phyloP scores from a whole-genome alignment of 2,329 filamentous ascomycete species.

The Alternaria hordeiaustralica region DNA sequence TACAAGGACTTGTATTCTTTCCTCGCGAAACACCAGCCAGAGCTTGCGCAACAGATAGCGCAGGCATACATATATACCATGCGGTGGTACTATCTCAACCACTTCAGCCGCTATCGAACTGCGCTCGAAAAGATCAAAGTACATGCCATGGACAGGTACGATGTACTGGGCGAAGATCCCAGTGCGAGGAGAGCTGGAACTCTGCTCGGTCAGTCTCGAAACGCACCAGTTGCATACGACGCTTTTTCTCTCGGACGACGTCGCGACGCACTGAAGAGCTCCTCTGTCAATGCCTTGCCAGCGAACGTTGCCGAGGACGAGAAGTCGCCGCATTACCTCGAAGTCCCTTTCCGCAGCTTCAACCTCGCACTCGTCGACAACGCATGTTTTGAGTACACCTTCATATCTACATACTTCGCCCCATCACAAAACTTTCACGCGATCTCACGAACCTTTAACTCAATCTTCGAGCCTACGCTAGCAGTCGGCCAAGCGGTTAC shows the following conservation, averaged over 20 bases:
- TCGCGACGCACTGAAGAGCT: constrained; percentile 78
- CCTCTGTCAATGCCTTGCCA: constrained; percentile 76
- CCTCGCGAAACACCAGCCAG: constrained; percentile 78
- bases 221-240: constrained; percentile 72
- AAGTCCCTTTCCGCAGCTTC: constrained; percentile 91
- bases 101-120: constrained; percentile 86
- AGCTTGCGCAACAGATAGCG: constrained; percentile 87
- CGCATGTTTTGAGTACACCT: constrained; percentile 91
- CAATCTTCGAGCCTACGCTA: constrained; percentile 90
- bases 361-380: constrained; percentile 95
- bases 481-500: constrained; percentile 80
- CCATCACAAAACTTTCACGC: constrained; percentile 75
- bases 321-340: constrained; percentile 82
- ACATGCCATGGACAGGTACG: constrained; percentile 80
- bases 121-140: constrained; percentile 85
- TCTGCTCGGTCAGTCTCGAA: constrained; percentile 37
- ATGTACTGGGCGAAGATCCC: constrained; percentile 82
- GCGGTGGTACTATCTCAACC: constrained; percentile 95
- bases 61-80: constrained; percentile 98
- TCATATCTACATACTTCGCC: constrained; percentile 88
- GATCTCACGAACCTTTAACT: constrained; percentile 81
- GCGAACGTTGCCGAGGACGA: constrained; percentile 94
- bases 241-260: constrained; percentile 88
- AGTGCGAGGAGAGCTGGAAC: constrained; percentile 65
- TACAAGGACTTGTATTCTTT: constrained; percentile 91